Evolutionary conservation across 345 rosid species (phyloP).

Genomic region (Melastoma malabathricum): DNA sequence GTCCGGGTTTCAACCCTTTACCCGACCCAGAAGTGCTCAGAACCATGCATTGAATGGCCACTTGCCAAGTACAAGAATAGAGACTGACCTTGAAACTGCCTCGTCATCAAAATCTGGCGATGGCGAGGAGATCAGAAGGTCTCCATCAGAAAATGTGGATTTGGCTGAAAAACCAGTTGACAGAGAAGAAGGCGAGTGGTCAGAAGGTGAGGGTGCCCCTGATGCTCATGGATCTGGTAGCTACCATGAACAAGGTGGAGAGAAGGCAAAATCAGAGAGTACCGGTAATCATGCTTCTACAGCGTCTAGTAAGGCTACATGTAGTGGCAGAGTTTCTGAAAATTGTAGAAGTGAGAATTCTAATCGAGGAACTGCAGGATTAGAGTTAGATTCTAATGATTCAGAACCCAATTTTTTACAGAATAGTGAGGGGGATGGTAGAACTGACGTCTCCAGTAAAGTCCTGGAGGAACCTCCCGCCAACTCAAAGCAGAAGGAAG

Average conservation of each 20-base stretch:
- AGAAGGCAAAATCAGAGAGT: constrained; percentile 14
- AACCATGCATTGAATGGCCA: constrained; percentile 17
- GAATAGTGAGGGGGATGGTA: constrained; percentile 35
- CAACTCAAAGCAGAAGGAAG: constrained; percentile 54
- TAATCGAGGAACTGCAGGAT: constrained; percentile 15
- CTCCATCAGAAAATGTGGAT: constrained; percentile 17
- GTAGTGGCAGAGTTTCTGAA: constrained; percentile 19
- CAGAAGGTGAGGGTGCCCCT: constrained; percentile 48
- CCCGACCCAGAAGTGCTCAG: constrained; percentile 27
- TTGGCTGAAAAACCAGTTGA: constrained; percentile 29
- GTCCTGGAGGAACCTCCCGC: constrained; percentile 33
- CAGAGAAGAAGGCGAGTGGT: constrained; percentile 99
- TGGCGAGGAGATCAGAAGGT: constrained; percentile 20
- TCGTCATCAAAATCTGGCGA: constrained; percentile 20
- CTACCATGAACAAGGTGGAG: constrained; percentile 22
- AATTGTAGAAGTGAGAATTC: constrained; percentile 15
- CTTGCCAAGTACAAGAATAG: constrained; percentile 28
- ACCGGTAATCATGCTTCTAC: constrained; percentile 20
- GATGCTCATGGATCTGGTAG: constrained; percentile 15
- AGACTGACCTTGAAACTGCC: constrained; percentile 17
- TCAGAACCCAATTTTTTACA: constrained; percentile 21
- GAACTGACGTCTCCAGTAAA: constrained; percentile 21
- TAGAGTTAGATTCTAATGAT: constrained; percentile 28
- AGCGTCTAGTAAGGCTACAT: constrained; percentile 9
- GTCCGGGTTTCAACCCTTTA: constrained; percentile 93